Base-by-base conservation (phyloP, 352 stramenopile species). In the Phytophthora syringae region DNA sequence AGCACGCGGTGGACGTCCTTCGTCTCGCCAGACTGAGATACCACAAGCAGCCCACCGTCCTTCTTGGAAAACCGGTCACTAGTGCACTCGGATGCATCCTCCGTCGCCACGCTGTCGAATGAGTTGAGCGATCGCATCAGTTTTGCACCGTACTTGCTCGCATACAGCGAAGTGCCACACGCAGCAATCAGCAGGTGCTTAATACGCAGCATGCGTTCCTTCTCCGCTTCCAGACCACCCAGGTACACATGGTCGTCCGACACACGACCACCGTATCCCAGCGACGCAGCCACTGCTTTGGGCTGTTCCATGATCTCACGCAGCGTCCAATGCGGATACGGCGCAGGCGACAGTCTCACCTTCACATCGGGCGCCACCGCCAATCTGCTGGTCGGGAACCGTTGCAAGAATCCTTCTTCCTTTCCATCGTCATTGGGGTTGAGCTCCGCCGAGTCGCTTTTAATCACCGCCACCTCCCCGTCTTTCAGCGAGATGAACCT, bases 11-110 rank as follows among this genome's bases (percentile, higher is more conserved):
- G 90, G 12, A 98, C 97, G 75, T 99, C 98, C 64, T 98, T 97
- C 5, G 98, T 99, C 78, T 99, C 98, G 9, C 98, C 98, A 22
- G 88, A 98, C 77, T 99, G 98, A 39, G 93, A 99, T 15, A 99
- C 96, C 18, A 98, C 97, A 30, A 99, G 81, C 28, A 99, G 67
- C 0, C 94, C 94, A 18, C 84, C 89, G 25, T 97, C 77, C 48
- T 91, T 89, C 53, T 90, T 90, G 0, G 92, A 74, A 43, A 98
- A 87, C n/a, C 97, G 85, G 39, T 97, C 80, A 63, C 92, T 97
- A 3, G 85, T 67, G 69, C 82, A 90, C 74, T 99, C 94, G 12
- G 91, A 95, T 22, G 94, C 93, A 74, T 98, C 95, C 37, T 98
- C 88, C 1, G 86, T 93, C 44, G 75, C 78, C 11, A 98, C 94